phyloP scores from a whole-genome alignment of 345 rosid species.

The Angophora floribunda region DNA sequence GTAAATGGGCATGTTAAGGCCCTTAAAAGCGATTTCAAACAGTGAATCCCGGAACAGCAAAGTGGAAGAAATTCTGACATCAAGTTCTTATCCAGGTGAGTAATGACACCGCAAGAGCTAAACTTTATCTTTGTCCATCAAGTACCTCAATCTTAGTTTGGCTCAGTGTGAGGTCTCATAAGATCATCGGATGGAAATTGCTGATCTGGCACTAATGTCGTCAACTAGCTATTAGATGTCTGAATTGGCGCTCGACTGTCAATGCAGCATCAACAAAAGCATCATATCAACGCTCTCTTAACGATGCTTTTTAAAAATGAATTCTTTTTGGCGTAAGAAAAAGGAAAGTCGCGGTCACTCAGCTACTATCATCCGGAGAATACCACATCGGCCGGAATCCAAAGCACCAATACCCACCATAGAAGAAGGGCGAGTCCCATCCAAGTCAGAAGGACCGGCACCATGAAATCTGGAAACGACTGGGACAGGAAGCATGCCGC shows the following conservation, averaged over 20 bases:
- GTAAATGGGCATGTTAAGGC: background rate
- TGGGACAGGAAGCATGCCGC: too few species aligned
- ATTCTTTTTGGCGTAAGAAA: background rate
- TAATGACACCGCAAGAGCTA: background rate
- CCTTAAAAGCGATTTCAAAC: background rate
- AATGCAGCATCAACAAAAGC: background rate
- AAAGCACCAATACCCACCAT: too few species aligned
- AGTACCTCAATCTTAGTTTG: background rate
- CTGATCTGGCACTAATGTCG: background rate
- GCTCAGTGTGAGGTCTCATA: background rate
- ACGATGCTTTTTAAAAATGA: background rate
- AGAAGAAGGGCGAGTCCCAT: too few species aligned
- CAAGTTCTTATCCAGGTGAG: background rate
- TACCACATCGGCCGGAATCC: background rate
- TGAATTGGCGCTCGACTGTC: background rate
- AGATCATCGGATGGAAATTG: background rate
- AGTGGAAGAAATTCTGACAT: background rate
- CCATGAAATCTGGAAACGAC: too few species aligned
- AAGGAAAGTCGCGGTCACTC: background rate
- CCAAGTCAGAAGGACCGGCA: too few species aligned
- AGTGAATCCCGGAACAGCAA: background rate
- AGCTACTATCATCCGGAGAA: background rate
- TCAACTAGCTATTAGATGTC: background rate
- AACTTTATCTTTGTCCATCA: background rate
- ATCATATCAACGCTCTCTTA: background rate